Evolutionary conservation across 257 asterid species (phyloP).

Genomic region (Capsicum rhomboideum): DNA sequence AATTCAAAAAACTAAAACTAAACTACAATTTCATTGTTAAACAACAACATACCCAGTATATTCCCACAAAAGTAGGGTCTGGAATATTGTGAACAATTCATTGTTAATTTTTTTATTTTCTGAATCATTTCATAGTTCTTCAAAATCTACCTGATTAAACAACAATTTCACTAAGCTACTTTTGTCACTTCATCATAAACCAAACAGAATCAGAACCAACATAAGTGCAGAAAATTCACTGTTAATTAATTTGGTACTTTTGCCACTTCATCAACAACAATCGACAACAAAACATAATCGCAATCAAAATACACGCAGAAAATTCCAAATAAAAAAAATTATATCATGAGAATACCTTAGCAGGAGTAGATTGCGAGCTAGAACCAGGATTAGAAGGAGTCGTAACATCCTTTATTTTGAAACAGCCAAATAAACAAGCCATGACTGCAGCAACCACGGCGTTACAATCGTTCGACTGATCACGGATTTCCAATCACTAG

Average conservation of each 20-base stretch:
- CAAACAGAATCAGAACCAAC: no score
- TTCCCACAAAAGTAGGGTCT: no score
- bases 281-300: neutral
- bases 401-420: constrained; percentile 29
- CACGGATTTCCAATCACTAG: neutral
- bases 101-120: no score
- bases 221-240: no score
- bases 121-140: no score
- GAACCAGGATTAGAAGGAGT: neutral
- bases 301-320: neutral
- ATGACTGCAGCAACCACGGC: constrained; percentile 24
- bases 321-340: neutral
- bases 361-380: neutral
- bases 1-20: no score
- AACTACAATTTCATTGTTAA: no score
- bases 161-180: no score
- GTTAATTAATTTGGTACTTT: neutral
- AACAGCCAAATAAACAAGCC: constrained; percentile 67
- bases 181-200: no score
- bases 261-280: neutral
- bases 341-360: neutral
- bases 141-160: no score
- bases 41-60: no score
- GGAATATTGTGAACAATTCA: no score
- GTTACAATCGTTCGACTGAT: neutral